These are phyloP conservation scores for Dendrobium huoshanense DNA, from an alignment of 106 monocot species.

Conservation along the genomic window DNA sequence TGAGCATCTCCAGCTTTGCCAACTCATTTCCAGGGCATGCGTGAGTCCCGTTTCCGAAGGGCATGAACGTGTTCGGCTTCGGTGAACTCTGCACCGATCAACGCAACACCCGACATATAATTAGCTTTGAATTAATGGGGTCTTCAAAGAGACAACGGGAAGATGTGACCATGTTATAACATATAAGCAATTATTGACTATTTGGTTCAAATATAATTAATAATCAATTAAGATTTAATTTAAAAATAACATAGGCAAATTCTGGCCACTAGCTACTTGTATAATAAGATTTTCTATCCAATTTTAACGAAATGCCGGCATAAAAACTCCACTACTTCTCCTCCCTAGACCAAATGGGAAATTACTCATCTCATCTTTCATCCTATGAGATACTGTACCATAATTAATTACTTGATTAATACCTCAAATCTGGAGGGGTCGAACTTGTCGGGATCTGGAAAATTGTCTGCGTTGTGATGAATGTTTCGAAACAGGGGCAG, in stretches of 20 bases:
- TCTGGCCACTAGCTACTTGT: too few species aligned
- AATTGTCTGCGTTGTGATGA: conserved; percentile 78
- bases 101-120: background rate
- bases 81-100: conserved; percentile 33
- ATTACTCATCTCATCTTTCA: too few species aligned
- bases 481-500: conserved; percentile 91
- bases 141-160: too few species aligned
- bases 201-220: background rate
- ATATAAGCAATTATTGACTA: too few species aligned
- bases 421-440: conserved; percentile 97
- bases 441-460: conserved; percentile 75
- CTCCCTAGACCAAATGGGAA: too few species aligned
- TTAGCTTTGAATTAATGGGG: too few species aligned
- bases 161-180: too few species aligned
- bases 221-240: background rate
- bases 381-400: too few species aligned
- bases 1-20: conserved; percentile 86
- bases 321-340: too few species aligned
- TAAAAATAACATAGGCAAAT: background rate
- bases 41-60: conserved; percentile 82
- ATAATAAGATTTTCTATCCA: too few species aligned
- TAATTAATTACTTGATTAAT: background rate
- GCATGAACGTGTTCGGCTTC: conserved; percentile 88
- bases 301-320: too few species aligned
- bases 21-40: conserved; percentile 95